Evolutionary conservation across 176 grass and related monocot species (phyloP).

Genomic region (Oryza meridionalis): DNA sequence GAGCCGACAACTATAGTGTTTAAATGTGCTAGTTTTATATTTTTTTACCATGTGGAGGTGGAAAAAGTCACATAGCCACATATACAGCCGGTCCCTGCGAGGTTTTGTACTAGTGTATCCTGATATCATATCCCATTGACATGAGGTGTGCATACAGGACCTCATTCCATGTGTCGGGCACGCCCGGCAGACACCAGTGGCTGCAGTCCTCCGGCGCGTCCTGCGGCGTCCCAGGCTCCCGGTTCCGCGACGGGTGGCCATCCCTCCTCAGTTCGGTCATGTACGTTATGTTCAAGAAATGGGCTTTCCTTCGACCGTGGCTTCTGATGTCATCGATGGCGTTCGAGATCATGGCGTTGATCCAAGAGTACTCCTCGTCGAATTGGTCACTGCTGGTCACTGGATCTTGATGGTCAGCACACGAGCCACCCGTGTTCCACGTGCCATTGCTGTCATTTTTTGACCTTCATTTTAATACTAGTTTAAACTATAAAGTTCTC

Average conservation of each 20-base stretch:
- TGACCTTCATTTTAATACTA: not conserved
- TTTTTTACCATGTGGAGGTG: too few relatives aligned
- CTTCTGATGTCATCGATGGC: not conserved
- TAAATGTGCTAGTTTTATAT: too few relatives aligned
- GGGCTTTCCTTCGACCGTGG: not conserved
- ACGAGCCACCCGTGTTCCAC: slow-evolving; percentile 37
- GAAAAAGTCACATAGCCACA: too few relatives aligned
- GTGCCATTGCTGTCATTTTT: slow-evolving; percentile 45
- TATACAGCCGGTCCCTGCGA: too few relatives aligned
- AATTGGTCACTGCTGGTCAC: not conserved
- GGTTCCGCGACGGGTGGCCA: slow-evolving; percentile 39
- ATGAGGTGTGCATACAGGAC: slow-evolving; percentile 44
- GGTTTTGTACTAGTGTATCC: not conserved
- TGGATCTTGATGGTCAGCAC: slow-evolving; percentile 5
- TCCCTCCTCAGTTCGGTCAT: slow-evolving; percentile 52
- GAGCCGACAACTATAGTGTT: too few relatives aligned
- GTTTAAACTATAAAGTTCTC: not conserved
- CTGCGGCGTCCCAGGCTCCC: slow-evolving; percentile 35
- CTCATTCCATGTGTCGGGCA: slow-evolving; percentile 84
- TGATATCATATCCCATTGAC: slow-evolving; percentile 28
- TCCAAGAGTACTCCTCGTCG: slow-evolving; percentile 37
- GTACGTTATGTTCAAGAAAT: slow-evolving; percentile 44
- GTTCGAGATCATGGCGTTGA: slow-evolving; percentile 33
- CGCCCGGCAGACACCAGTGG: slow-evolving; percentile 87
- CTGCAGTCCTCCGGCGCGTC: slow-evolving; percentile 77